phyloP scores from a whole-genome alignment of 2,329 filamentous ascomycete species.

The Sclerotiophoma versabilis region DNA sequence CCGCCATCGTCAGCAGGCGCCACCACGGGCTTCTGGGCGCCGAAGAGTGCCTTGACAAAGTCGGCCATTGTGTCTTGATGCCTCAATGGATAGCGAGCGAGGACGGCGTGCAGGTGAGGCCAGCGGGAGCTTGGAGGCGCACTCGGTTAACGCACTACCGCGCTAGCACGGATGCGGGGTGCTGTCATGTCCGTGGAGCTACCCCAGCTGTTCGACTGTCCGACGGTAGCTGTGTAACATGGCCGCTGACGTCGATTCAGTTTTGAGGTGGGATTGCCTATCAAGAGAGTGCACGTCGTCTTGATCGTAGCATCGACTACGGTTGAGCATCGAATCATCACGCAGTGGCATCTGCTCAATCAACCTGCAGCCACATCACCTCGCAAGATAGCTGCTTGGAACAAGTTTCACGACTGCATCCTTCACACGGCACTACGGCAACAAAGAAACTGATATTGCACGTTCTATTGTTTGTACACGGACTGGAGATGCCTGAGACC shows the following conservation, averaged over 20 bases:
- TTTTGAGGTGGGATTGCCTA: no score
- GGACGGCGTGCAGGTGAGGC: conserved; percentile 22
- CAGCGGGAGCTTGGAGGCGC: conserved; percentile 25
- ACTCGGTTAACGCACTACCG: conserved; percentile 25
- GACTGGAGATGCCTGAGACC: conserved; percentile 8
- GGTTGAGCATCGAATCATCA: no score
- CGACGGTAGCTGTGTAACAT: not conserved
- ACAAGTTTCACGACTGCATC: not conserved
- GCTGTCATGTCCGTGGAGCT: conserved; percentile 12
- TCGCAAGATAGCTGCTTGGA: no score
- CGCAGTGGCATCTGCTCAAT: no score
- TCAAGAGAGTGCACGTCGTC: no score
- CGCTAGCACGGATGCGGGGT: conserved; percentile 39
- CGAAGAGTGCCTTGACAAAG: conserved; percentile 73
- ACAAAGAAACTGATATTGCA: conserved; percentile 24
- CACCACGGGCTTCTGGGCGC: conserved; percentile 68
- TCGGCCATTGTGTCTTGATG: conserved; percentile 51
- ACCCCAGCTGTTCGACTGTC: conserved; percentile 20
- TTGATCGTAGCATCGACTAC: no score
- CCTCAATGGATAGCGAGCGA: conserved; percentile 23
- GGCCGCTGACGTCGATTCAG: not conserved
- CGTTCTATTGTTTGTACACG: conserved; percentile 45
- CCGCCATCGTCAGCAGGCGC: conserved; percentile 72
- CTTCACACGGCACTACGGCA: not conserved
- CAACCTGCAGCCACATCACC: no score